Evolutionary conservation across 192 early-diverging fungal species (phyloP).

Genomic region (Coemansia sp.): DNA sequence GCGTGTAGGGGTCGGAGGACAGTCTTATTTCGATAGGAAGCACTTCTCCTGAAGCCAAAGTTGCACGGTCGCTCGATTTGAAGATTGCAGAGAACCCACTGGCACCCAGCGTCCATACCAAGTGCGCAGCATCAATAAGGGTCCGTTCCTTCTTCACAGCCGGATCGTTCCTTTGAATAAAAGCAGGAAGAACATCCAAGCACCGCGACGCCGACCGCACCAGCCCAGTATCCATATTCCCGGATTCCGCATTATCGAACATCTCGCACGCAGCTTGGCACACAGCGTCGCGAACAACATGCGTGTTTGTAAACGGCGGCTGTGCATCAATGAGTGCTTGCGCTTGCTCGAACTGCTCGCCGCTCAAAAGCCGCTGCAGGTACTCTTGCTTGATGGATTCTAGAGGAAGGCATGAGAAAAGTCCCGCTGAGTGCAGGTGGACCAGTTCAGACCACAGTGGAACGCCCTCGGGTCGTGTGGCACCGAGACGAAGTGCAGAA

Average conservation of each 20-base stretch:
- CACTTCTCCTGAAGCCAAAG: not conserved
- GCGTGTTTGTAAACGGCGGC: not conserved
- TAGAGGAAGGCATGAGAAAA: slow-evolving; percentile 10
- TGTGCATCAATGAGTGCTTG: slow-evolving; percentile 17
- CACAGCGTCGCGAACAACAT: slow-evolving; percentile 17
- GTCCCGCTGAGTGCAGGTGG: not conserved
- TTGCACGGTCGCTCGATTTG: not conserved
- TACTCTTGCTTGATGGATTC: slow-evolving; percentile 25
- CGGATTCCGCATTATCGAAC: slow-evolving; percentile 41
- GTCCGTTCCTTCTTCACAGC: slow-evolving; percentile 18
- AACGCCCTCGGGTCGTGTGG: slow-evolving; percentile 1
- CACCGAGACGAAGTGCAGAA: not conserved
- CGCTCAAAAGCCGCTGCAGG: slow-evolving; percentile 11
- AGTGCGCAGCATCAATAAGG: slow-evolving; percentile 31
- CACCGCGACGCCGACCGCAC: slow-evolving; percentile 25
- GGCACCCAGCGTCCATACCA: slow-evolving; percentile 16
- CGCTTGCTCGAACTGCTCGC: slow-evolving; percentile 24
- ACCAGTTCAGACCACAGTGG: slow-evolving; percentile 9
- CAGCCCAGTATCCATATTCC: slow-evolving; percentile 18
- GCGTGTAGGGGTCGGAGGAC: slow-evolving; percentile 15
- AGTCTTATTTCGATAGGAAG: slow-evolving; percentile 39
- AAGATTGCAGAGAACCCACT: not conserved
- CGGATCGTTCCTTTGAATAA: not conserved
- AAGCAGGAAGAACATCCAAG: slow-evolving; percentile 14
- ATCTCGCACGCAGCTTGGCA: slow-evolving; percentile 41